Conservation (phyloP, 108 stramenopile genomes). For the Cylindrotheca fusiformis region DNA sequence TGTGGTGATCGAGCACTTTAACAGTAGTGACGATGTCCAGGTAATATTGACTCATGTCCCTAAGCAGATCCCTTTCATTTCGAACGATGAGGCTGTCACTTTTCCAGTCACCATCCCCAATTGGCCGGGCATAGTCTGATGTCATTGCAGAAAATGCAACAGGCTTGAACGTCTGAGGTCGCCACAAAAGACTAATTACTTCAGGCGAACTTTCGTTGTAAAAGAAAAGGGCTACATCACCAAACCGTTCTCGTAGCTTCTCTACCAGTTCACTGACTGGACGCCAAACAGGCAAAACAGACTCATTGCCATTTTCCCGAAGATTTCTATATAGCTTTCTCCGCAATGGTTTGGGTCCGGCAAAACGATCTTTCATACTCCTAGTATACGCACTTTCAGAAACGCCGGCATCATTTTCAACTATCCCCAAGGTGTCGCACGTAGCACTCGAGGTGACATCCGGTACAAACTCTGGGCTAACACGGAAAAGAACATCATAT, state of each 20-base stretch:
- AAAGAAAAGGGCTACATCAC: conserved; percentile 68
- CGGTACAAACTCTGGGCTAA: conserved; percentile 51
- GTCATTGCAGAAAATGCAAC: conserved; percentile 63
- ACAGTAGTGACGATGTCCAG: conserved; percentile 49
- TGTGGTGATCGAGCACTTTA: no score
- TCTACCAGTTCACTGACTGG: conserved; percentile 64
- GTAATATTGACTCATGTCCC: conserved; percentile 42
- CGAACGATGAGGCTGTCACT: conserved; percentile 54
- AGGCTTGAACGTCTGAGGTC: conserved; percentile 54
- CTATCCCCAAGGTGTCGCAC: conserved; percentile 19
- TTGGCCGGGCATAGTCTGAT: conserved; percentile 65
- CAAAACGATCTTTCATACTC: conserved; percentile 44
- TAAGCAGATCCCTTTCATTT: conserved; percentile 64
- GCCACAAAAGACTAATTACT: conserved; percentile 76
- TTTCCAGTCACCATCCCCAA: conserved; percentile 44
- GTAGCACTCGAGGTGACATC: conserved; percentile 75
- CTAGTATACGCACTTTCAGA: conserved; percentile 50
- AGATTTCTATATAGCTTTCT: conserved; percentile 76
- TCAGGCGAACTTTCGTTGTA: conserved; percentile 81
- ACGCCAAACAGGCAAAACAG: conserved; percentile 46
- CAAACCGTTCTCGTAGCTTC: conserved; percentile 51
- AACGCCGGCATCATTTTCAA: conserved; percentile 9
- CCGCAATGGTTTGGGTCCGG: conserved; percentile 66
- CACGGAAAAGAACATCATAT: conserved; percentile 73
- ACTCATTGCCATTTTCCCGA: conserved; percentile 21